Evolutionary conservation across 306 rosid species (phyloP), one percentile per base, ranked within the genome.

Genomic region (Cucurbita pepo): DNA sequence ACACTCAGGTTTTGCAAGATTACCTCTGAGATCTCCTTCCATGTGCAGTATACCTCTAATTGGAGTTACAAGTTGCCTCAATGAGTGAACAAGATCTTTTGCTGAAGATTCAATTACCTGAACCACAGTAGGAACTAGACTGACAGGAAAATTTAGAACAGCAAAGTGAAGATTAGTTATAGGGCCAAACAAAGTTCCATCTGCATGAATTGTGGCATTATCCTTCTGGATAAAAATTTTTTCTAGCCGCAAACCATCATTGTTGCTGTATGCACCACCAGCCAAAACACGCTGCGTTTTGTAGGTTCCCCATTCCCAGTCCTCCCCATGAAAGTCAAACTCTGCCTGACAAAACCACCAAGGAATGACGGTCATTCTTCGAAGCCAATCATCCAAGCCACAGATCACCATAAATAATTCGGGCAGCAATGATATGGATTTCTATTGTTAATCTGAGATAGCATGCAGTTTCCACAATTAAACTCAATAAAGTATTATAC

Each of bases 1-100:
- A 81, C 97, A 94, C 80, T 90, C 97, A 76, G 96, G 98, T 80
- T 88, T 94, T 73, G 80, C 91, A 75, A 90, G 87, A 76, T 83
- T 94, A 43, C 98, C 97, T 80, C 97, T 85, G 45, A 94, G 95
- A 85, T 94, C 96, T 69, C 98, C 98, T 82, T 94, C 98, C 98
- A 94, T 94, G 83, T 94, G 95, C 87, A 94, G 83, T 80, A 85
- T 85, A 57, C 98, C 98, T 78, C 77, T 87, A 57, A 94, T 83
- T 16, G 96, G 89, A 77, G 96, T 88, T 75, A 90, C 75, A 69
- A 89, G 77, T 73, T 86, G 88, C 82, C 87, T 77, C 80, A 89
- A 72, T 72, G 95, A 87, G 78, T 79, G 97, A 80, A 85, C 84
- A 44, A 77, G 80, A 83, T 85, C 88, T n/a, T 80, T 81, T 58